phyloP scores from a whole-genome alignment of 192 early-diverging fungal species.

The Entomortierella chlamydospora region DNA sequence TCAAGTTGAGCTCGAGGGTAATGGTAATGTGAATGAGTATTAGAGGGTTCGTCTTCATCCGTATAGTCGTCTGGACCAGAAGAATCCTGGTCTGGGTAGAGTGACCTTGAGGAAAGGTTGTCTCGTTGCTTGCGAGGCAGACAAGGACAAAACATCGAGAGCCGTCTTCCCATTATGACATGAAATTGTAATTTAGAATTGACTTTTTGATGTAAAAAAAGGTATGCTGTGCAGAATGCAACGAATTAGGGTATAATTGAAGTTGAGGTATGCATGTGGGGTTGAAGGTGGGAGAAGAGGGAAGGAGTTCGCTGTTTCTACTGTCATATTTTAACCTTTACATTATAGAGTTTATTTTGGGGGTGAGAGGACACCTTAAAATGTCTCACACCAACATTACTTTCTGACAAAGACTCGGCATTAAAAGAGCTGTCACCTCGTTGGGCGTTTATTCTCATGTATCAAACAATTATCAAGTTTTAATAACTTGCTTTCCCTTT shows the following conservation, averaged over 20 bases:
- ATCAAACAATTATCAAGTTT: neutral
- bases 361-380: too few relatives aligned
- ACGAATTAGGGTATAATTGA: neutral
- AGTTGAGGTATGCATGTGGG: too few relatives aligned
- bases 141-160: slow-evolving; percentile 32
- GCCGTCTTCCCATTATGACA: slow-evolving; percentile 17
- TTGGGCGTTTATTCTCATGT: too few relatives aligned
- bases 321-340: too few relatives aligned
- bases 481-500: slow-evolving; percentile 22
- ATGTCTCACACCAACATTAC: too few relatives aligned
- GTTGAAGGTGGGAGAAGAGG: too few relatives aligned
- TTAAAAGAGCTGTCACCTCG: too few relatives aligned
- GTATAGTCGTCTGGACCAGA: slow-evolving; percentile 30
- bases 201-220: neutral
- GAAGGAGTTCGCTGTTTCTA: too few relatives aligned
- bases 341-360: too few relatives aligned
- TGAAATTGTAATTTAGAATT: neutral
- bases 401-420: too few relatives aligned
- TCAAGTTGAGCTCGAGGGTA: neutral
- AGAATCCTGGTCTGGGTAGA: slow-evolving; percentile 43
- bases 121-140: slow-evolving; percentile 45
- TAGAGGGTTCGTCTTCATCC: slow-evolving; percentile 28
- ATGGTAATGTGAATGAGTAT: neutral
- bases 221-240: neutral
- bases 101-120: slow-evolving; percentile 41